Evolutionary conservation across 805 yeast species (phyloP), one percentile per base, ranked within the genome.

Genomic region (Alloascoidea africana): DNA sequence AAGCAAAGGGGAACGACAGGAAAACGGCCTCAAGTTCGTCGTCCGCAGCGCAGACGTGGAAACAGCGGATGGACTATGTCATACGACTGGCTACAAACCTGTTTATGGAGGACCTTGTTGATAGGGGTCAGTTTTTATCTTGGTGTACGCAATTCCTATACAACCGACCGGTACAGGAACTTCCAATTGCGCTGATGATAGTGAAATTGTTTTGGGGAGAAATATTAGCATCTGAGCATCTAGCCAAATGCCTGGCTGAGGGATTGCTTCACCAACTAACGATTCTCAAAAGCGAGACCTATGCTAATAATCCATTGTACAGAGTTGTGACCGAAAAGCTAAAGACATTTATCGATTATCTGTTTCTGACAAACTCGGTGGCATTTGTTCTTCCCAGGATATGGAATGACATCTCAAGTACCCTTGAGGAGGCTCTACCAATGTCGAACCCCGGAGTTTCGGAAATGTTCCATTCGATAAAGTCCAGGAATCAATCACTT

Each of bases 121-220:
- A 82, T 49, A 65, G 66, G 36, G 66, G 65, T 16, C 55, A 63
- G 4, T 77, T 86, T 42, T 59, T 84, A 17, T 64, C 70, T 17
- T 75, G 91, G 73, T 55, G 78, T 1, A 66, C 79, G 4, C 64
- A 66, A 27, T 71, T 67, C 45, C 58, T 83, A 36, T 62, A 58
- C 15, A 53, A 46, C 34, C 53, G 63, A 14, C 46, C 51, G 17
- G 49, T 53, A 11, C 63, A 57, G 39, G 60, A 62, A 39, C 44
- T 70, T 4, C 75, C 76, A 0, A 46, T 69, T 16, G 50, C 65
- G 1, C 56, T 73, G 15, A 64, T 81, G 3, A 58, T 82, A 2
- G 52, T 80, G 4, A 67, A 73, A 41, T 60, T 76, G 16, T 80
- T 82, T 47, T 86, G 95, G 95, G 60, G 61, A 38, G 80, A 77